Evolutionary conservation across 495 filamentous ascomycete genomes (phyloP).

Genomic region (Lophium mytilinum): DNA sequence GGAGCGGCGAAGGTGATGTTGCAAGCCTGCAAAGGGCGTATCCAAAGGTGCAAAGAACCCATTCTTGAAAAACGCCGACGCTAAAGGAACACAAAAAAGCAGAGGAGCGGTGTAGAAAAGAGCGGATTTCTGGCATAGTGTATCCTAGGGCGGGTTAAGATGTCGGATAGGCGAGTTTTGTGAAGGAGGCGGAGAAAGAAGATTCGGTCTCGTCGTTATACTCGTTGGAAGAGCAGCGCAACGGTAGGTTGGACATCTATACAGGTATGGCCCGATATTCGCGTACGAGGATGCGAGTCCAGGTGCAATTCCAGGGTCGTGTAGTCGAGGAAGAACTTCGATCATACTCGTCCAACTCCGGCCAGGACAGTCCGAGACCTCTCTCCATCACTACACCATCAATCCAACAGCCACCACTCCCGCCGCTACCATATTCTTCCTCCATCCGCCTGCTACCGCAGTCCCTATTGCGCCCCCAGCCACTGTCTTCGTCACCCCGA

Average conservation of each 20-base stretch:
- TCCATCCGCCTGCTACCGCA: slow-evolving; percentile 2
- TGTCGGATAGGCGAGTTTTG: neutral
- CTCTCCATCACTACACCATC: neutral
- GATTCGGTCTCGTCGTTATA: neutral
- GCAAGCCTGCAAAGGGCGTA: neutral
- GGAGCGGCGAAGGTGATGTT: neutral
- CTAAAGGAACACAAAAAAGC: neutral
- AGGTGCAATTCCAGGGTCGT: neutral
- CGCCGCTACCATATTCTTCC: neutral
- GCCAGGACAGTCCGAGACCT: neutral
- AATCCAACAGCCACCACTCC: slow-evolving; percentile 11
- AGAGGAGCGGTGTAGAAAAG: neutral
- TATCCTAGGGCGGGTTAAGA: neutral
- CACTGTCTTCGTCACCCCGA: slow-evolving; percentile 22
- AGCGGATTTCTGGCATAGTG: neutral
- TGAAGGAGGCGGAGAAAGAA: neutral
- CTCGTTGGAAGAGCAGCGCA: neutral
- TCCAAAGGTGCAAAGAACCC: neutral
- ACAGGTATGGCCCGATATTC: too few species aligned
- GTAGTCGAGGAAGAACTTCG: neutral
- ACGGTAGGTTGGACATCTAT: neutral
- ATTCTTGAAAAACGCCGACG: neutral
- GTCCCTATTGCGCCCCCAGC: slow-evolving; percentile 3
- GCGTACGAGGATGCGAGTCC: too few species aligned
- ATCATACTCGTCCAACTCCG: neutral